phyloP scores from a whole-genome alignment of 1,284 basidiomycete genomes.

The Anthracocystis setariae region DNA sequence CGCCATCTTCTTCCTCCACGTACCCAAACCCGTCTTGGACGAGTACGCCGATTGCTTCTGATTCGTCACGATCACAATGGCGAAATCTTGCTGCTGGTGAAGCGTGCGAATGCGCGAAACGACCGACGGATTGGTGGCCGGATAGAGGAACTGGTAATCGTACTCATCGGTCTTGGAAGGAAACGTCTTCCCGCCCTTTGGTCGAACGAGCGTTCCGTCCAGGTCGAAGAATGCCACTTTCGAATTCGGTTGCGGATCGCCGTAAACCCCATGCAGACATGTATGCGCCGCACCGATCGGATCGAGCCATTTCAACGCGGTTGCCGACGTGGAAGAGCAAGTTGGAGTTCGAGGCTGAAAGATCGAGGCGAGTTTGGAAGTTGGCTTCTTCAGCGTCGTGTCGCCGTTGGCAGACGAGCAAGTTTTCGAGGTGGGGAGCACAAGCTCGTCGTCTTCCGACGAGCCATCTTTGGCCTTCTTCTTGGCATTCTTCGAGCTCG shows the following conservation, averaged over 20 bases:
- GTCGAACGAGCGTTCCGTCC: constrained; percentile 56
- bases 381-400: not conserved
- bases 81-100: constrained; percentile 14
- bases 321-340: not conserved
- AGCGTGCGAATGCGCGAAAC: constrained; percentile 25
- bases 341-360: constrained; percentile 23
- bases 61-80: constrained; percentile 54
- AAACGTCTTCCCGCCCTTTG: constrained; percentile 46
- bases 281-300: constrained; percentile 22
- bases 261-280: constrained; percentile 41
- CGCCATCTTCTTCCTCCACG: constrained; percentile 54
- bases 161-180: constrained; percentile 49
- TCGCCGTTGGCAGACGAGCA: not conserved
- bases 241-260: constrained; percentile 20
- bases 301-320: constrained; percentile 34
- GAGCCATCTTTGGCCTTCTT: constrained; percentile 19
- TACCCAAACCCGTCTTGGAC: constrained; percentile 19
- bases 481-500: constrained; percentile 1
- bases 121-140: constrained; percentile 6
- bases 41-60: constrained; percentile 46
- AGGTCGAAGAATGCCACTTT: constrained; percentile 58
- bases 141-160: constrained; percentile 49
- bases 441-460: constrained; percentile 8
- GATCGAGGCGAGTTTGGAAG: constrained; percentile 37
- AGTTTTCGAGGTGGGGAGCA: constrained; percentile 8